These are phyloP conservation scores for Sanghuangporus weigelae DNA, from an alignment of 1,284 basidiomycete species.

Conservation along the genomic window DNA sequence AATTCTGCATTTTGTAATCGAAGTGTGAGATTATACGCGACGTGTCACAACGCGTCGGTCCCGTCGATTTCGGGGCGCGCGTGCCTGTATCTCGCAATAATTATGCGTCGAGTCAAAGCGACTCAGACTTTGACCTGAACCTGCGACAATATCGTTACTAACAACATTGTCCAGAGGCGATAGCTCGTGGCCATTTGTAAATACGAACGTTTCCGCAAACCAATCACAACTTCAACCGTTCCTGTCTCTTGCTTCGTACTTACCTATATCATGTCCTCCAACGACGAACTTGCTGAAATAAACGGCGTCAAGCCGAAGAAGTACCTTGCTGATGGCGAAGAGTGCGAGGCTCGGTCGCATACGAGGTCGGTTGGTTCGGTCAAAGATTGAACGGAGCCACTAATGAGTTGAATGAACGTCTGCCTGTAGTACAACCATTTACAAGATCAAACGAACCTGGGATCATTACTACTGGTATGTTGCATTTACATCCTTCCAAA, in stretches of 20 bases:
- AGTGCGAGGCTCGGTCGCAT: constrained; percentile 15
- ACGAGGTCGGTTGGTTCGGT: constrained; percentile 16
- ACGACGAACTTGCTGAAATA: constrained; percentile 19
- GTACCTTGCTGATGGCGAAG: constrained; percentile 20
- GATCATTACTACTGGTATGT: constrained; percentile 52
- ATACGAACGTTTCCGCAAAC: background rate
- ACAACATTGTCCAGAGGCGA: background rate
- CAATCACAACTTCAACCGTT: background rate
- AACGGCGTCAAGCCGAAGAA: constrained; percentile 22
- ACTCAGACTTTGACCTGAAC: background rate
- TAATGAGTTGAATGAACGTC: background rate
- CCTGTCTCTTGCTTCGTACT: background rate
- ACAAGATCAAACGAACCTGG: constrained; percentile 46
- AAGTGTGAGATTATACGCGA: background rate
- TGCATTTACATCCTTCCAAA: background rate
- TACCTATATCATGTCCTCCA: background rate
- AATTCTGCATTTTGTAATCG: no score
- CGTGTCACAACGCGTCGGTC: background rate
- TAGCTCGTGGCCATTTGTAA: background rate
- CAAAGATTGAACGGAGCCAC: background rate
- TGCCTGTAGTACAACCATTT: constrained; percentile 36
- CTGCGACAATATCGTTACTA: no score
- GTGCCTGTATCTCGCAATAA: background rate
- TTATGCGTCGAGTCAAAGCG: background rate
- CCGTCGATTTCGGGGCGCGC: background rate